phyloP scores from a whole-genome alignment of 2,329 filamentous ascomycete species.

The Myotisia sp. region DNA sequence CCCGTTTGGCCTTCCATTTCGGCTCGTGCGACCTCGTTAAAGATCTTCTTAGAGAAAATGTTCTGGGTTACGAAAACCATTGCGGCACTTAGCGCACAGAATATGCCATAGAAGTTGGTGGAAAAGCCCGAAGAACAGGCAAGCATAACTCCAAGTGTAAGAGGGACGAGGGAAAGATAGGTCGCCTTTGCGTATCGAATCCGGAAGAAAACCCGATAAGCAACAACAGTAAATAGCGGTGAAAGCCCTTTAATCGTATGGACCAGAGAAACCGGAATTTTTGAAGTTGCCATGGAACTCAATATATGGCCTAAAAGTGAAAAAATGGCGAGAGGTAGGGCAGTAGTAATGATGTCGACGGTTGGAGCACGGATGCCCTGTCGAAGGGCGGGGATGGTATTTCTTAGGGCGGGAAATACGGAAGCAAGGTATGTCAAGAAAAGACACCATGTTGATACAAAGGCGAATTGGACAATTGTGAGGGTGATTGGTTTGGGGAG shows the following conservation, averaged over 20 bases:
- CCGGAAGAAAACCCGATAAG: constrained; percentile 77
- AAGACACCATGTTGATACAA: constrained; percentile 79
- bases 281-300: constrained; percentile 82
- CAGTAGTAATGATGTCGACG: constrained; percentile 67
- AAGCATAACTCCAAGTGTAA: constrained; percentile 88
- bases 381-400: constrained; percentile 61
- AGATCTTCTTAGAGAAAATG: constrained; percentile 94
- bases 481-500: constrained; percentile 83
- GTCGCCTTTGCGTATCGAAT: constrained; percentile 78
- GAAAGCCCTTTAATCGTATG: constrained; percentile 98
- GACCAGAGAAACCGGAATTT: constrained; percentile 90
- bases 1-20: constrained; percentile 55
- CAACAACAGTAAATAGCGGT: constrained; percentile 84
- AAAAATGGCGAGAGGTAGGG: constrained; percentile 81
- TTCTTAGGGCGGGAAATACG: constrained; percentile 55
- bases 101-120: constrained; percentile 76
- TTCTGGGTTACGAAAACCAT: constrained; percentile 96
- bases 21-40: constrained; percentile 80
- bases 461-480: constrained; percentile 83
- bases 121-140: constrained; percentile 86
- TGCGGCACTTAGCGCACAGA: constrained; percentile 78
- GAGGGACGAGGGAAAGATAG: constrained; percentile 75
- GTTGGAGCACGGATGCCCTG: constrained; percentile 72
- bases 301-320: constrained; percentile 88
- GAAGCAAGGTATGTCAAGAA: constrained; percentile 62